Base-by-base conservation (phyloP, 75 land plant species). In the Ceratopteris richardii region DNA sequence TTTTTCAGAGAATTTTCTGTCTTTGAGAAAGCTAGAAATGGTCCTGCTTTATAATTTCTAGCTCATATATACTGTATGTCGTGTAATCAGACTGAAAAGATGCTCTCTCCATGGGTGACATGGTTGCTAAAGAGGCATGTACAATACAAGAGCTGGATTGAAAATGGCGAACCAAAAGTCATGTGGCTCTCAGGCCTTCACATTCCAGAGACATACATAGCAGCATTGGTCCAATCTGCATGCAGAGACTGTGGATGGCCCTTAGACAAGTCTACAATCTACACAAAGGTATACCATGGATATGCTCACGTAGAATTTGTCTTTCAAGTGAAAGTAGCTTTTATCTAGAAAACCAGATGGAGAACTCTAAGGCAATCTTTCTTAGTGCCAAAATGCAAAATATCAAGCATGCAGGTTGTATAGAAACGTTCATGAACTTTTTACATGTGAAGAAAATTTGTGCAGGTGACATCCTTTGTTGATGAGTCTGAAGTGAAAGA, bases 151-250 rank as follows among this genome's bases (percentile, higher is more conserved):
- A 29, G 56, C 17, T 70, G 73, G 73, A 31, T 41, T 24, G 73
- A 63, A 23, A 0, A 48, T 25, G 73, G 73, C 1, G 73, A 70
- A 51, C 73, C 73, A 17, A 70, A 57, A 51, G 73, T 70, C 14
- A 70, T 70, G 73, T 70, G 73, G 73, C 67, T 70, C 39, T 70
- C 73, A 0, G 73, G 73, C 12, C 66, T 70, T 25, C 73, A 70
- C 27, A 70, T 70, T 37, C 73, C 73, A 0, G 73, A 70, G 30
- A 70, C 73, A 14, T 70, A 48, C 43, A 70, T 70, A 50, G 73
- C 73, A 12, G 73, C 73, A 18, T 67, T 70, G 22, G 67, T 70
- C 21, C 73, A 70, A 57, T 63, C 68, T 5, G 67, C 73, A 17
- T 70, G 73, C 24, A 41, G 73, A 33, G 67, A 57, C 46, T 56